Percentiles rank a stretch among this genome's conserved stretches.
These are phyloP conservation scores for Kandelia obovata DNA, from an alignment of 345 rosid species.

Conservation along the genomic window DNA sequence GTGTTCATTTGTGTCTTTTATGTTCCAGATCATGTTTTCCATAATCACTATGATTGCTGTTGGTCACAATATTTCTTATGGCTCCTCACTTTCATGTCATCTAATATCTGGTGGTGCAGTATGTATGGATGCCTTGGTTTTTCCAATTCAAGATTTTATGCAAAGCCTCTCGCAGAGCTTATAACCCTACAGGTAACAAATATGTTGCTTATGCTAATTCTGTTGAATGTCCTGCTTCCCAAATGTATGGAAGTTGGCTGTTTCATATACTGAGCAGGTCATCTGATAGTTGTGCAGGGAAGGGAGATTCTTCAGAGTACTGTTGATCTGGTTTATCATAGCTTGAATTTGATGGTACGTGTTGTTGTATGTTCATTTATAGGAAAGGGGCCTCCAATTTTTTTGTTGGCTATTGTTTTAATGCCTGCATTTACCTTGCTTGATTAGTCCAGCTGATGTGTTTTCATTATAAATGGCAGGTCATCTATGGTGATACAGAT, in stretches of 20 bases:
- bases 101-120: constrained; percentile 41
- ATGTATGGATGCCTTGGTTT: constrained; percentile 99
- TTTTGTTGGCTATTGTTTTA: neutral
- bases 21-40: neutral
- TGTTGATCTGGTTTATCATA: constrained; percentile 91
- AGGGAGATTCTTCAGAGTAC: constrained; percentile 96
- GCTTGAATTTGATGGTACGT: constrained; percentile 80
- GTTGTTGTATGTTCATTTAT: neutral
- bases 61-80: neutral
- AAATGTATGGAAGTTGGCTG: constrained; percentile 6
- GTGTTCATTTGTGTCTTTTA: constrained; percentile 17
- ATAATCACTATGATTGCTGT: neutral
- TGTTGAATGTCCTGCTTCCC: constrained; percentile 5
- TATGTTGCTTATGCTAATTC: constrained; percentile 7
- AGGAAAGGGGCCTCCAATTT: neutral
- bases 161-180: constrained; percentile 97
- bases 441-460: constrained; percentile 7
- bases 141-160: constrained; percentile 96
- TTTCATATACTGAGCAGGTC: constrained; percentile 15
- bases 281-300: constrained; percentile 53
- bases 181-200: constrained; percentile 75
- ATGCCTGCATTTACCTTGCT: constrained; percentile 7
- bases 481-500: constrained; percentile 96
- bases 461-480: constrained; percentile 52
- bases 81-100: neutral